These are phyloP conservation scores for Posidonia australis DNA, from an alignment of 106 monocot genomes.

Conservation along the genomic window DNA sequence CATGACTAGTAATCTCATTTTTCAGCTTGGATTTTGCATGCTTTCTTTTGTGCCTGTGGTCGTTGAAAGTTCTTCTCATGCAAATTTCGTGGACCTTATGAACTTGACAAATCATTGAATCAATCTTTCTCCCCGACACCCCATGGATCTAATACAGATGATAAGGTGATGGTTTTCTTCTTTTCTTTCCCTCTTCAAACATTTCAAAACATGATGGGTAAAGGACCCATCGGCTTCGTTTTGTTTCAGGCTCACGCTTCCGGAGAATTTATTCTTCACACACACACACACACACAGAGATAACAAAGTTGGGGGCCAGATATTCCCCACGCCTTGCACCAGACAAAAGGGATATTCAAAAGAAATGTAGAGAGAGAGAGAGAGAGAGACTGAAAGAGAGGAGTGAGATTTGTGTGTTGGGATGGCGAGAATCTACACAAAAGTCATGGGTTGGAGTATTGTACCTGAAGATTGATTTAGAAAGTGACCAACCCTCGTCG, in stretches of 20 bases:
- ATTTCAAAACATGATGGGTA: neutral
- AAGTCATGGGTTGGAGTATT: conserved; percentile 81
- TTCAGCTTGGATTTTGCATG: too few species aligned
- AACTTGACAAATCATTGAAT: too few species aligned
- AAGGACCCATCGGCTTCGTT: conserved; percentile 2
- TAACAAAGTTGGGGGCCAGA: neutral
- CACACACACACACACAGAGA: neutral
- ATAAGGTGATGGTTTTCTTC: neutral
- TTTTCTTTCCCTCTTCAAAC: neutral
- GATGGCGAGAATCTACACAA: conserved; percentile 34
- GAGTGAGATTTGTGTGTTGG: conserved; percentile 1
- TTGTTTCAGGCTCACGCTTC: conserved; percentile 9
- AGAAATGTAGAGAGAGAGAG: conserved; percentile 2
- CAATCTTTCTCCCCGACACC: too few species aligned
- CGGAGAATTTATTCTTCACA: conserved; percentile 4
- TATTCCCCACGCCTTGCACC: conserved; percentile 12
- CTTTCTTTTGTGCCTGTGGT: too few species aligned
- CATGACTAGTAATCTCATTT: too few species aligned
- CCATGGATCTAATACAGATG: too few species aligned
- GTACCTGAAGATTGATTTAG: conserved; percentile 46
- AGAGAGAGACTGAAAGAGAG: conserved; percentile 4
- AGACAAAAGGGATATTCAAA: conserved; percentile 93
- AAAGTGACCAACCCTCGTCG: conserved; percentile 27
- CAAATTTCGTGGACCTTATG: too few species aligned
- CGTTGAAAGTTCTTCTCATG: too few species aligned